Evolutionary conservation across 345 rosid species (phyloP), one percentile per base, ranked within the genome.

Genomic region (Eucalyptus sp.): DNA sequence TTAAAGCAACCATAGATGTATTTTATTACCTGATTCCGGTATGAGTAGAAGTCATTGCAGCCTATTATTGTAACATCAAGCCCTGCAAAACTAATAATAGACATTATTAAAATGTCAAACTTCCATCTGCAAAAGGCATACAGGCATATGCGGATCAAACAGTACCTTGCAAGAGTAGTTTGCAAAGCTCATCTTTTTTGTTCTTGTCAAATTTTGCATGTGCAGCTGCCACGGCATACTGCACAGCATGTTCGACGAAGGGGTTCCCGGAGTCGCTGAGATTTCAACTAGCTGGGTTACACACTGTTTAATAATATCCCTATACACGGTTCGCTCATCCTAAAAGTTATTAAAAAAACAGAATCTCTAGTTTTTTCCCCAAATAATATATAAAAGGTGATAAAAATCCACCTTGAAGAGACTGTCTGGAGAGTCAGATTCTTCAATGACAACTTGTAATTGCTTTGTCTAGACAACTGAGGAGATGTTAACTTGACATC

Each of bases 11-110:
- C 86, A 87, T 50, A 50, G 60, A 51, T 27, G 56, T 86, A 86
- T 33, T 51, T 33, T 88, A 97, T 20, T 89, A 98, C 99, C 97
- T 94, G 96, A 91, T 94, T 96, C 88, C 99, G 93, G 88, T 97
- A 98, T 31, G 99, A 98, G 90, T 98, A 98, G 93, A 97, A 97
- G 93, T 98, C 99, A 92, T 97, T 98, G 93, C 95, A 91, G 88
- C 99, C 99, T 90, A 98, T 93, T 87, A 98, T 91, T 48, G 97
- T 96, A 90, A 98, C 94, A 92, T 96, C 96, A 93, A 98, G 95
- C 91, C 99, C 99, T 98, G 94, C 92, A 92, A 50, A 90, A 89
- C 89, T 90, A 89, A 48, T 79, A 31, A 88, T 20, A 17, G 88
- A 90, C 58, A n/a, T 94, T 91, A 71, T 76, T 89, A 87, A 89